Evolutionary conservation across 306 rosid genomes (phyloP).

Genomic region (Albizia julibrissin): DNA sequence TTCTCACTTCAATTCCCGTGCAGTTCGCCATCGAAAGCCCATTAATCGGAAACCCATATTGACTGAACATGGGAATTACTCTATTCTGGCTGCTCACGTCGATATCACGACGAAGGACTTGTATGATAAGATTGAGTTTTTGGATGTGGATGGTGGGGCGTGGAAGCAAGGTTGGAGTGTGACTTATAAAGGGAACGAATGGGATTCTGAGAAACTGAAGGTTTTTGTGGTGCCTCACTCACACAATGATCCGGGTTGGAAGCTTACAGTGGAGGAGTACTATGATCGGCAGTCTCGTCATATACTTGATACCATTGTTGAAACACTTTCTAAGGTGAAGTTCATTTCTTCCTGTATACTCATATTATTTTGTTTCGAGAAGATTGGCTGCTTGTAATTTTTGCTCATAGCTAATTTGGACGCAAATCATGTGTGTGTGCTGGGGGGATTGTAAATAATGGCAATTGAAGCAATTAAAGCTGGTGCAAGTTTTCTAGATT

Average conservation of each 20-base stretch:
- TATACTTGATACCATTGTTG: conserved; percentile 90
- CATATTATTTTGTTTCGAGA: background rate
- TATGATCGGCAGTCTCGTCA: conserved; percentile 79
- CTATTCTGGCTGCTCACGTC: conserved; percentile 49
- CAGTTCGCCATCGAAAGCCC: conserved; percentile 50
- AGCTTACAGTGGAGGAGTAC: conserved; percentile 89
- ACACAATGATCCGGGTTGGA: conserved; percentile 99
- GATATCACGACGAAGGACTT: conserved; percentile 86
- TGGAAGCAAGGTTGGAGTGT: conserved; percentile 99
- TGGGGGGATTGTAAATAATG: background rate
- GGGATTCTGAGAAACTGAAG: conserved; percentile 93
- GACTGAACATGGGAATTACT: conserved; percentile 15
- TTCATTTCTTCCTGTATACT: background rate
- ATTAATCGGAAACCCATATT: conserved; percentile 40
- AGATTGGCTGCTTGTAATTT: background rate
- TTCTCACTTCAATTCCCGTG: conserved; percentile 46
- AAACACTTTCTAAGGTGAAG: conserved; percentile 73
- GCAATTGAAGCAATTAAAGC: background rate
- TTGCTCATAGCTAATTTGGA: background rate
- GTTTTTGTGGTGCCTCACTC: conserved; percentile 93
- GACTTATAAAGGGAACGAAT: conserved; percentile 78
- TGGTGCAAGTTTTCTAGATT: background rate
- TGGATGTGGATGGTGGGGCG: conserved; percentile 86
- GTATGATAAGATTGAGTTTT: conserved; percentile 78
- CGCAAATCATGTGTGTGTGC: background rate